These are phyloP conservation scores for Penicillium sp. DNA, from an alignment of 2,329 filamentous ascomycete genomes.

Conservation along the genomic window DNA sequence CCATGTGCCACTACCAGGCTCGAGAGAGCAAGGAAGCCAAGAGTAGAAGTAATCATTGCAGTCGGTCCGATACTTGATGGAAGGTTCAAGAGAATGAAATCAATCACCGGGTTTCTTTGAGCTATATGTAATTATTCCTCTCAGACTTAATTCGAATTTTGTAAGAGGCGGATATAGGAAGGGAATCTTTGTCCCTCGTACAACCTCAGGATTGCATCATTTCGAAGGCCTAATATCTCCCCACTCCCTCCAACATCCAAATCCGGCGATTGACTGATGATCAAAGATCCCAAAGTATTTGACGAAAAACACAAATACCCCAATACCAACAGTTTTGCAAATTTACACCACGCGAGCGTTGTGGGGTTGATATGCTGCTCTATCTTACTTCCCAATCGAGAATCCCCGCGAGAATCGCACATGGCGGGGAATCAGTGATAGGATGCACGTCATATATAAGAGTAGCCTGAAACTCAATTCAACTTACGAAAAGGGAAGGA, in stretches of 20 bases:
- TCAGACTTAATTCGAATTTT: no score
- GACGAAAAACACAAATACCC: neutral
- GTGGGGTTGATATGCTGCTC: neutral
- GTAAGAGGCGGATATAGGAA: neutral
- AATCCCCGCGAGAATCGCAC: neutral
- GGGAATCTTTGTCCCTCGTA: neutral
- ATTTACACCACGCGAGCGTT: neutral
- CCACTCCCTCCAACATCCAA: neutral
- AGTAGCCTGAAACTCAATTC: neutral
- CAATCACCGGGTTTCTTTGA: neutral
- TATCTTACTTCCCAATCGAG: constrained; percentile 6
- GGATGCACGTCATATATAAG: neutral
- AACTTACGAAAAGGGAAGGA: neutral
- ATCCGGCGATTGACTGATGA: neutral
- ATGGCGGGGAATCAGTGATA: neutral
- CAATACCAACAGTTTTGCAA: neutral
- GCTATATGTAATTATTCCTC: neutral
- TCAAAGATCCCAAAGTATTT: neutral
- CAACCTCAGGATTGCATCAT: neutral
- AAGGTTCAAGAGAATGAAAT: neutral
- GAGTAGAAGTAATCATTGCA: constrained; percentile 20
- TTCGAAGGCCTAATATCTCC: neutral
- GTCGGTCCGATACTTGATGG: neutral
- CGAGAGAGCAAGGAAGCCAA: constrained; percentile 40
- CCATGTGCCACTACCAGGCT: constrained; percentile 60